Conservation (phyloP, 331 rosid species). For the Quercus phellos region DNA sequence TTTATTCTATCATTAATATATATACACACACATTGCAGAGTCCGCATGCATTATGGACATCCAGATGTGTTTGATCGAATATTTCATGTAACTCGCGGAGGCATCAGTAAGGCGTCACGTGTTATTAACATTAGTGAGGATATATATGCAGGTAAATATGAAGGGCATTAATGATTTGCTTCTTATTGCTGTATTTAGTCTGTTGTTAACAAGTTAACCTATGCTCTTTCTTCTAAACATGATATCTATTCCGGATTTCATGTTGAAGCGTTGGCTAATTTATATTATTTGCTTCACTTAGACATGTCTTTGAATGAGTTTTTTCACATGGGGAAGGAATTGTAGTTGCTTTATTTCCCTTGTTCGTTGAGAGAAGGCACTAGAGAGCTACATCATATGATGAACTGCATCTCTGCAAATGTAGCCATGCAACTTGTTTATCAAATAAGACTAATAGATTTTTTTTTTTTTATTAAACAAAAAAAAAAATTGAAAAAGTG, state of each 20-base stretch:
- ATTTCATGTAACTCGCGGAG: conserved; percentile 95
- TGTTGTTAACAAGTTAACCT: neutral
- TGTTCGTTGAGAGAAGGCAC: neutral
- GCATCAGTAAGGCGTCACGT: conserved; percentile 97
- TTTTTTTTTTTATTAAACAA: too few species aligned
- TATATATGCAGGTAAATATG: conserved; percentile 69
- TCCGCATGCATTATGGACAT: conserved; percentile 98
- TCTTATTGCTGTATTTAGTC: neutral
- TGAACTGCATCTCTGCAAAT: too few species aligned
- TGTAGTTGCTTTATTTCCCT: neutral
- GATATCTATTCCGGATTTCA: neutral
- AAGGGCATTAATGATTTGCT: neutral
- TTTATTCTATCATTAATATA: neutral
- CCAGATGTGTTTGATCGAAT: conserved; percentile 96
- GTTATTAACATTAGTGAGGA: conserved; percentile 97
- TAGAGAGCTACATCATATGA: too few species aligned
- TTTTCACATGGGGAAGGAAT: neutral
- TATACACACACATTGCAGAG: conserved; percentile 45
- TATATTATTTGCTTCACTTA: neutral
- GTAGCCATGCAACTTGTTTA: too few species aligned
- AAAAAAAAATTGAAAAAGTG: too few species aligned
- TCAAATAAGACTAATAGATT: too few species aligned
- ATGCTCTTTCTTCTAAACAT: neutral
- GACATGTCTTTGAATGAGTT: neutral
- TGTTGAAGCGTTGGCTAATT: neutral